Percentiles rank a stretch among this genome's conserved stretches.
These are phyloP conservation scores for Chrysopogon serrulatus DNA, from an alignment of 176 grass and related monocot species.

Conservation along the genomic window DNA sequence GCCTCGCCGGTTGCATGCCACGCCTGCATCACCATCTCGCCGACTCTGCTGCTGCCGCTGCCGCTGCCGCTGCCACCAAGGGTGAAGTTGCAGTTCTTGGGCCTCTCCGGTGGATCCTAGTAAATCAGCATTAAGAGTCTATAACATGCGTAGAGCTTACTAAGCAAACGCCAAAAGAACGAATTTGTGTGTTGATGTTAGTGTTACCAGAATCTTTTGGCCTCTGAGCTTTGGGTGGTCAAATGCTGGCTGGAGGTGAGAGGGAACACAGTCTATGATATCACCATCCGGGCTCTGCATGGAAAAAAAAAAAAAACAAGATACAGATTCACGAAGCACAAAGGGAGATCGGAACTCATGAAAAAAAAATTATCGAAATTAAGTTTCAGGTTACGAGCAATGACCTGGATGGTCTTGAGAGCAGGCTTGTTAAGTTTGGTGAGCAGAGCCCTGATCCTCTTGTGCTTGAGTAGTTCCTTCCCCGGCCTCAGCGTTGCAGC, in stretches of 20 bases:
- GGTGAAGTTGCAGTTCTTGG: slow-evolving; percentile 45
- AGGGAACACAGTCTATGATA: slow-evolving; percentile 68
- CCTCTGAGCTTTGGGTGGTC: slow-evolving; percentile 55
- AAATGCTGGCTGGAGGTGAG: slow-evolving; percentile 68
- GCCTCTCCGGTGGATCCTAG: slow-evolving; percentile 70
- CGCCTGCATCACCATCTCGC: slow-evolving; percentile 28
- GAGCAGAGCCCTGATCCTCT: slow-evolving; percentile 54
- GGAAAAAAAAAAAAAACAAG: not conserved
- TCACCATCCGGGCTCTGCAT: slow-evolving; percentile 78
- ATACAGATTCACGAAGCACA: not conserved
- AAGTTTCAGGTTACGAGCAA: not conserved
- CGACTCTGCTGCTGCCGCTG: not conserved
- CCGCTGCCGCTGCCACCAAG: not conserved
- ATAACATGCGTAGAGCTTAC: not conserved
- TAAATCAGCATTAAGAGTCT: not conserved
- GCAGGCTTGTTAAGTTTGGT: slow-evolving; percentile 68
- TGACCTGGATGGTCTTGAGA: slow-evolving; percentile 67
- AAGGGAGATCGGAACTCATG: not conserved
- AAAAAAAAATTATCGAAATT: not conserved
- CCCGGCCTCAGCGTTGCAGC: slow-evolving; percentile 12
- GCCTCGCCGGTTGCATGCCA: slow-evolving; percentile 60
- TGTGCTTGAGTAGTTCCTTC: slow-evolving; percentile 32
- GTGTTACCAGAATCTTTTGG: slow-evolving; percentile 45
- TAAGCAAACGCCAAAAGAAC: not conserved
- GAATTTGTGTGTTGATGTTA: not conserved